These are phyloP conservation scores for Sporobolomyces roseus DNA, from an alignment of 768 basidiomycete genomes.

Conservation along the genomic window DNA sequence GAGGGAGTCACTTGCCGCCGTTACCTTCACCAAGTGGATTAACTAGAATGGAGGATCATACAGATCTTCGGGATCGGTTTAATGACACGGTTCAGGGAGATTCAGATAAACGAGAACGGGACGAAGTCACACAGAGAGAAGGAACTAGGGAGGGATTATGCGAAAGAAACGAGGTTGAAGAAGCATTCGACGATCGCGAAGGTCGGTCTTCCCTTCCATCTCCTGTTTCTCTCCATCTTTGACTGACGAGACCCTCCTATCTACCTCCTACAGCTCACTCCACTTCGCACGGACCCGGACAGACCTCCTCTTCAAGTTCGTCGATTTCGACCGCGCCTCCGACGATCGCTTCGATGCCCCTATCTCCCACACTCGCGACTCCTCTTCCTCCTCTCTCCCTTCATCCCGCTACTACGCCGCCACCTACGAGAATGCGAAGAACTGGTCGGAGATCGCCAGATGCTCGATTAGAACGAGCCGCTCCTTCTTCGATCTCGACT, in stretches of 20 bases:
- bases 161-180: too few relatives aligned
- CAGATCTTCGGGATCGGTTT: slow-evolving; percentile 5
- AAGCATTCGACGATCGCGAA: too few relatives aligned
- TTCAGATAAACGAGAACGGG: too few relatives aligned
- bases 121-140: too few relatives aligned
- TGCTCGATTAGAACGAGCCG: slow-evolving; percentile 19
- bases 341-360: not conserved
- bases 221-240: not conserved
- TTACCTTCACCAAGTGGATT: not conserved
- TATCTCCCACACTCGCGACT: slow-evolving; percentile 1
- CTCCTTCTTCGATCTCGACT: slow-evolving; percentile 17
- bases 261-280: not conserved
- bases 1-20: not conserved
- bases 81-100: not conserved
- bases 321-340: slow-evolving; percentile 8
- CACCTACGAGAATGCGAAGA: slow-evolving; percentile 15
- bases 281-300: not conserved
- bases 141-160: too few relatives aligned
- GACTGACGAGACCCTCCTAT: not conserved
- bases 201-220: not conserved
- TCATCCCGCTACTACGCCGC: not conserved
- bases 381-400: not conserved
- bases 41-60: not conserved
- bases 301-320: not conserved
- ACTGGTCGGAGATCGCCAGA: slow-evolving; percentile 6